Evolutionary conservation across 31 red algal species (phyloP), one percentile per base, ranked within the genome.

Genomic region (Odonthalia washingtoniensis): DNA sequence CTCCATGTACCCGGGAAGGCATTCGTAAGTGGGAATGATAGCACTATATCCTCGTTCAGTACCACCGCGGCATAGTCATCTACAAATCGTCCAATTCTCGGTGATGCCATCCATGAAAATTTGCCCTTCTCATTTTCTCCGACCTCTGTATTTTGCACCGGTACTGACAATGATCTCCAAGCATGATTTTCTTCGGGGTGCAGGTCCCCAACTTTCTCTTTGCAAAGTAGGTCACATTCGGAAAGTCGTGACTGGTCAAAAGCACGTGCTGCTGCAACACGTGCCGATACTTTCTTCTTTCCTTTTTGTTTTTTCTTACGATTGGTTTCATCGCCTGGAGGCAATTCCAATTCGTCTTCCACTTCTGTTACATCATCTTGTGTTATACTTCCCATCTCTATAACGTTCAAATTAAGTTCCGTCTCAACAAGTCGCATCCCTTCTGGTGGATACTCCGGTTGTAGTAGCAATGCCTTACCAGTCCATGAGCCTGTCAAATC

Each of bases 211-310:
- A 18, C 40, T 28, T 74, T 9, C 49, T 91, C 80, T 28, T 75
- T 43, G 0, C 46, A 73, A 1, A 91, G 52, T 31, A 91, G 40
- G 6, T 69, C 43, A 37, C 89, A 91, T 44, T 70, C 63, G 27
- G 89, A 85, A 32, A 91, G 61, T 34, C 89, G 89, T 5, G 65
- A 49, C 34, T 75, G 72, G 53, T 91, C 89, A 85, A 84, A 80
- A 60, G 32, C 60, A 39, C 73, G 38, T 27, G 89, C 89, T 17
- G 73, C 80, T 40, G 27, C 42, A 32, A 91, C 89, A 84, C 89
- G 46, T 70, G 43, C 73, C 4, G 89, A 91, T 21, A 79, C 18
- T 37, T 91, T 91, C 35, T 77, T 78, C 72, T 91, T 91, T 61
- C 41, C 74, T 26, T 78, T 24, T 26, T 62, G 77, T 33, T 57